Conservation (phyloP, 2,329 filamentous ascomycete genomes). For the Ophiosphaerella herpotricha region DNA sequence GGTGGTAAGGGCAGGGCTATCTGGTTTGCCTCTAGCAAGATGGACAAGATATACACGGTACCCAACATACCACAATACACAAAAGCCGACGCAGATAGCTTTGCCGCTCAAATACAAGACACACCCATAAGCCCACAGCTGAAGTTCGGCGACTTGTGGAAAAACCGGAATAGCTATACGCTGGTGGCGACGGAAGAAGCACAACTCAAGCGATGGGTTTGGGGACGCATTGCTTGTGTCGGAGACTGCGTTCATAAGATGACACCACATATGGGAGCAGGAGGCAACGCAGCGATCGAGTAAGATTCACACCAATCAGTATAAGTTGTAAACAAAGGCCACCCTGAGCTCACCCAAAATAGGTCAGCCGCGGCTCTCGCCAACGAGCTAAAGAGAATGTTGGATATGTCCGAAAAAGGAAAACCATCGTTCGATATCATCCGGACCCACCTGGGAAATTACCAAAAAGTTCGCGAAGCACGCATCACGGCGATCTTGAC, state of each 20-base stretch:
- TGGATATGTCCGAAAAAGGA: conserved; percentile 10
- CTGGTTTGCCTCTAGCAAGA: conserved; percentile 33
- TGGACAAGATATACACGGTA: conserved; percentile 26
- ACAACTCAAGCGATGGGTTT: conserved; percentile 47
- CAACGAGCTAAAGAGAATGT: conserved; percentile 15
- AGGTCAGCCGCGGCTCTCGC: conserved; percentile 19
- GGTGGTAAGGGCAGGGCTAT: conserved; percentile 26
- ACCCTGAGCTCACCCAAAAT: not conserved
- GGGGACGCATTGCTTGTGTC: conserved; percentile 45
- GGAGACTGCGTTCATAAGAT: conserved; percentile 52
- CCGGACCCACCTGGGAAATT: conserved; percentile 8
- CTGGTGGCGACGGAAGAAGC: conserved; percentile 43
- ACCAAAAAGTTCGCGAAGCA: conserved; percentile 12
- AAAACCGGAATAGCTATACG: conserved; percentile 19
- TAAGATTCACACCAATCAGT: not conserved
- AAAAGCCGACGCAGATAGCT: conserved; percentile 34
- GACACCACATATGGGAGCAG: conserved; percentile 22
- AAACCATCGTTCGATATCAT: conserved; percentile 12
- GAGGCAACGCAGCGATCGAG: conserved; percentile 24
- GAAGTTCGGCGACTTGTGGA: conserved; percentile 44
- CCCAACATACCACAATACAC: conserved; percentile 38
- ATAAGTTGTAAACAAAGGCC: no score
- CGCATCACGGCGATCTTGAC: conserved; percentile 4
- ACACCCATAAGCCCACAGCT: conserved; percentile 29
- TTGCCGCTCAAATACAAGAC: conserved; percentile 28